phyloP scores from a whole-genome alignment of 2,329 filamentous ascomycete species.

The Myriosclerotinia scirpicola region DNA sequence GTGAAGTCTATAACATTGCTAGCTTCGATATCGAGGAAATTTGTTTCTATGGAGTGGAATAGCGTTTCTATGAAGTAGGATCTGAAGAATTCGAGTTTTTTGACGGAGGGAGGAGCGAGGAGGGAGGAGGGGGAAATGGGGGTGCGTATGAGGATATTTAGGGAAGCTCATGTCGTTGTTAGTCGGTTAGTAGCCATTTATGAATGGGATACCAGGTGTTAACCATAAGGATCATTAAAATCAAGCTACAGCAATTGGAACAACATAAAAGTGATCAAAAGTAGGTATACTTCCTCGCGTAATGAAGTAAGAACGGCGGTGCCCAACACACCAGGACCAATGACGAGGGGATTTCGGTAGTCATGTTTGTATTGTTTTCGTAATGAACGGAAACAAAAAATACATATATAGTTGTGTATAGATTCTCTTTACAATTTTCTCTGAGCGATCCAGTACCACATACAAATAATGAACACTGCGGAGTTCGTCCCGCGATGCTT shows the following conservation, averaged over 20 bases:
- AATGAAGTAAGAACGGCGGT: constrained; percentile 49
- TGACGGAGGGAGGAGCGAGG: constrained; percentile 44
- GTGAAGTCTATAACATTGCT: constrained; percentile 43
- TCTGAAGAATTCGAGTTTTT: constrained; percentile 45
- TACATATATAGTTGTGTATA: too few relatives aligned
- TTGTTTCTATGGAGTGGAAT: too few relatives aligned
- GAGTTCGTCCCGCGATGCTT: not conserved
- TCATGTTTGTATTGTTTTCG: not conserved
- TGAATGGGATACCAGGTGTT: not conserved
- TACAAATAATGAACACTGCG: not conserved
- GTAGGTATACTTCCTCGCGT: not conserved
- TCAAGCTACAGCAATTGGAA: too few relatives aligned
- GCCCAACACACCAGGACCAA: constrained; percentile 69
- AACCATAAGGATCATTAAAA: too few relatives aligned
- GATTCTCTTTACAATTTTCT: not conserved
- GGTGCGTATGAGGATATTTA: constrained; percentile 54
- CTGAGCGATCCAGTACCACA: not conserved
- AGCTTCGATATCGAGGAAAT: constrained; percentile 41
- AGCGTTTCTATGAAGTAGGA: constrained; percentile 28
- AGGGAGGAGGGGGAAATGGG: constrained; percentile 44
- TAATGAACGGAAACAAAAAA: not conserved
- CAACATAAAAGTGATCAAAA: not conserved
- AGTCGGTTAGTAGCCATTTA: not conserved
- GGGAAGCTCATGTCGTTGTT: constrained; percentile 49
- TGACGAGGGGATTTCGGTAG: constrained; percentile 52